phyloP scores from a whole-genome alignment of 1,139 yeast genomes.

The Scheffersomyces insectosa region DNA sequence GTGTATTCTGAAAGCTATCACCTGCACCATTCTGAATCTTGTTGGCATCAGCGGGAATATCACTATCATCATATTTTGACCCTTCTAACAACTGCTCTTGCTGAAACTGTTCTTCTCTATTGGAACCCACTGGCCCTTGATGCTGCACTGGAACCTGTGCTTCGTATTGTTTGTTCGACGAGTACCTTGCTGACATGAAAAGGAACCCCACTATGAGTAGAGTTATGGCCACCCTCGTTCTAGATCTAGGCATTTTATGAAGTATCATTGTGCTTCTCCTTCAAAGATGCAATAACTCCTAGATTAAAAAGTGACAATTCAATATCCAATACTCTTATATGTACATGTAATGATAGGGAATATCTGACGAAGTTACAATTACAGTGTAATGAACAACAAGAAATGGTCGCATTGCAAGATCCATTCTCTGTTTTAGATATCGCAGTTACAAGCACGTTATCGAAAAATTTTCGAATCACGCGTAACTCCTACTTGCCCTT shows the following conservation, averaged over 20 bases:
- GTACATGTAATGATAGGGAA: too few relatives aligned
- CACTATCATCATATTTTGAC: background rate
- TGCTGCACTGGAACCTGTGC: background rate
- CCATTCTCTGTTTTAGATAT: too few relatives aligned
- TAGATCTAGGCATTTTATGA: background rate
- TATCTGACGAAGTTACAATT: too few relatives aligned
- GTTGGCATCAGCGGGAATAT: background rate
- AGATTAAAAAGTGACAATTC: too few relatives aligned
- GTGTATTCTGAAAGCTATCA: conserved; percentile 3
- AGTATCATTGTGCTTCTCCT: background rate
- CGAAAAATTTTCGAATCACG: too few relatives aligned
- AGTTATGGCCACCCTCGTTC: background rate
- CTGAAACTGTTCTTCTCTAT: background rate
- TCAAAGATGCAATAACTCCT: too few relatives aligned
- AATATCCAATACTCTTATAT: too few relatives aligned
- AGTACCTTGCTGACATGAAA: background rate
- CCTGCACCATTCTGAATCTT: too few relatives aligned
- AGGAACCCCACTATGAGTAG: background rate
- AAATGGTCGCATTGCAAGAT: too few relatives aligned
- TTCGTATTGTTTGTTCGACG: background rate
- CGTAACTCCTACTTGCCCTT: too few relatives aligned
- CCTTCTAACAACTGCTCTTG: background rate
- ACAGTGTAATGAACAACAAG: too few relatives aligned
- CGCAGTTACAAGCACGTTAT: too few relatives aligned
- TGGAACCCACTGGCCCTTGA: background rate